Evolutionary conservation across 495 filamentous ascomycete species (phyloP), one percentile per base, ranked within the genome.

Genomic region (Poronia punctata): DNA sequence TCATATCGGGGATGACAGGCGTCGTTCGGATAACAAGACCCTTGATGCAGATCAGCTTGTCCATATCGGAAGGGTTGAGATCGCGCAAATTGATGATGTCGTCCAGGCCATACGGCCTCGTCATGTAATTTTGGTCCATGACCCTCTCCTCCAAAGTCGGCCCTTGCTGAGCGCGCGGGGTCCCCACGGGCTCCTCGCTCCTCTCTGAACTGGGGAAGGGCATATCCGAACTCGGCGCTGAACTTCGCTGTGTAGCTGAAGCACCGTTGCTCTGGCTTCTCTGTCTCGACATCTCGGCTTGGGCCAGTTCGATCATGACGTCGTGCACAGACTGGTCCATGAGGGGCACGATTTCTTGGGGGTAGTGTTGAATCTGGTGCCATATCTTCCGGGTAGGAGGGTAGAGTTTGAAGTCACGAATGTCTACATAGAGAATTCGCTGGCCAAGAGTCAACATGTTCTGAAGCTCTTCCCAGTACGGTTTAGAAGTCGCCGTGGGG

Each of bases 1-100:
- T 95, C 93, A 97, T 97, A 54, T 99, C 92, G 3, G 92, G 92
- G 46, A 99, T 97, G 41, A 97, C 81, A 4, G 92, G 86, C 2
- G 93, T 96, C 11, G 94, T 83, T 15, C 92, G 83, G 53, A 99
- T 99, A 30, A 97, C 92, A 27, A 99, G 72, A 36, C 92, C 92
- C 64, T 97, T 99, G 63, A 99, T 83, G 54, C 82, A 87, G 46
- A 99, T 77, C 43, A 99, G 75, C 63, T 94, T 95, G 70, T 97
- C 93, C 77, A 95, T 93, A 55, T 95, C 87, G 40, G 83, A 81
- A 14, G 92, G 92, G 58, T 97, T 95, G 31, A 99, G 74, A 45
- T 97, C 90, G 62, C 92, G 78, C 72, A 99, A 80, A 52, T 99
- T 99, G 49, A 89, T 81, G 1, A 80, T 81, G 33, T 80, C 65